Base-by-base conservation (phyloP, 495 filamentous ascomycete genomes). In the Penicillium maclennaniae region DNA sequence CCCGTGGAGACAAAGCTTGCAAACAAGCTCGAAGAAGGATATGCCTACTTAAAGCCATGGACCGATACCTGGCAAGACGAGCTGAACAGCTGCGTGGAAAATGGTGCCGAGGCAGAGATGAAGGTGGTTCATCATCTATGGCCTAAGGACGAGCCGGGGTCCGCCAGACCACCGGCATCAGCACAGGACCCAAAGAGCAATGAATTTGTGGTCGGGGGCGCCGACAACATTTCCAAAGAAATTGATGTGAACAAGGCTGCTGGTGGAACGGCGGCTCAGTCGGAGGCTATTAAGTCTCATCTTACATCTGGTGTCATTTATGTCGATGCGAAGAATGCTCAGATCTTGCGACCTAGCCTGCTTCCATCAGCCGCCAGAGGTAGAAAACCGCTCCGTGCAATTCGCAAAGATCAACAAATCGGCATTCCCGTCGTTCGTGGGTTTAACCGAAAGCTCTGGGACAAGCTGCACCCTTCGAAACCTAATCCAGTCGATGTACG, bases 1-100 rank as follows among this genome's bases (percentile, higher is more conserved):
- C 93, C 93, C 1, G 84, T 98, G 8, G 89, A 96, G 59, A 80
- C 88, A 4, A 77, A 83, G n/a, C 85, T 96, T 36, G 92, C 93
- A 26, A 97, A 97, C 65, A 88, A 90, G 63, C 78, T 98, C 0
- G 93, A 98, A 59, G 81, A 82, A 25, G 93, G 93, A 17, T 98
- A 95, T 66, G 70, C 83, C 31, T 88, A 93, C 56, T 78, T 97
- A 37, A 85, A 85, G 45, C 89, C 90, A 0, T 96, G 92, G 88
- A 91, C 88, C 1, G 80, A 93, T 56, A 96, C 92, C 1, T 98
- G 95, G 91, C 80, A 80, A 43, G 92, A 97, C 66, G 92, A 98
- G 67, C 77, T 98, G 12, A 85, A 87, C 54, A 95, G 89, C 63
- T 95, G 93, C 14, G 78, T 95, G 9, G 89, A 96, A 43, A 89